Base-by-base conservation (phyloP, 2,329 filamentous ascomycete genomes). In the Ceratocystis papillata region DNA sequence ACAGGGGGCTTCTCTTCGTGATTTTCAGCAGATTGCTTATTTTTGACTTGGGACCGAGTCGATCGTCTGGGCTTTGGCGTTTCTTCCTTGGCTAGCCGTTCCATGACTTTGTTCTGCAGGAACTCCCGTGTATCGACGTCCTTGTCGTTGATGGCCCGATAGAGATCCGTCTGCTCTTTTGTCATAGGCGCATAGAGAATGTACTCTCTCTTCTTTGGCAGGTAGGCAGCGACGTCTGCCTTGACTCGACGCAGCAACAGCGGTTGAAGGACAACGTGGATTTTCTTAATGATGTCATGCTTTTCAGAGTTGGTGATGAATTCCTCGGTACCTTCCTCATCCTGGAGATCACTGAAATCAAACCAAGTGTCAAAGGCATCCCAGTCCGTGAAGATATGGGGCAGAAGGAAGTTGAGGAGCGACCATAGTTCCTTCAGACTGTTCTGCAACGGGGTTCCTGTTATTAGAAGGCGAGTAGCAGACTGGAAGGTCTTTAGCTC, bases 171-270 rank as follows among this genome's bases (percentile, higher is more conserved):
- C 73, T 99, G 94, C 70, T 94, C 90, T 28, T 86, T 83, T 0
- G 91, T 96, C 76, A 99, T 85, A 0, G 94, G 94, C 0, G 94
- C 94, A 71, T 94, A 97, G 0, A 99, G 78, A 2, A 99, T 89
- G 70, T 99, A 99, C 74, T 99, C 94, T 33, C 94, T 84, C 78
- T 99, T 99, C 76, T 93, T 95, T 0, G 94, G 94, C n/a, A 99
- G 80, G 61, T 90, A 84, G 1, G 87, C 87, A 65, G 96, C 93
- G 0, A 99, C 94, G 72, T 99, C 94, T 0, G 90, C 88, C 76
- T 99, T 99, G 69, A 99, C 83, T 20, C 94, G 83, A 1, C 94
- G 84, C 0, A 99, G 79, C 1, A 99, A 79, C 70, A 99, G 87
- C 0, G 94, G 94, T 71, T 97, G 96, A 0, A 99, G 76, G 28